Conservation (phyloP, 2,329 filamentous ascomycete genomes). For the Colletotrichum tropicale region DNA sequence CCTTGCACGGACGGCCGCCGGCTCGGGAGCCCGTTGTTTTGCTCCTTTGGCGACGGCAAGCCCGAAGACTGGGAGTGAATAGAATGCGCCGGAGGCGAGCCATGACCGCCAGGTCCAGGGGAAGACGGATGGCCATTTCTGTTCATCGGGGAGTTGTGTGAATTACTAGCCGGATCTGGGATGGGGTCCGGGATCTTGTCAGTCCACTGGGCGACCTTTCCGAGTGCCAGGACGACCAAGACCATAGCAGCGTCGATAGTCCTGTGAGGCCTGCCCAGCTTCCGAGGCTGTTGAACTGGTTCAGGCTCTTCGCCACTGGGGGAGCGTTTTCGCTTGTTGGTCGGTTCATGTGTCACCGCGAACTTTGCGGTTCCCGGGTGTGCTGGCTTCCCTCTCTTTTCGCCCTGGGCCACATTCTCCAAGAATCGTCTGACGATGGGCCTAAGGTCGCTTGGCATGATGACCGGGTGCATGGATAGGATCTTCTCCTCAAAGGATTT, state of each 20-base stretch:
- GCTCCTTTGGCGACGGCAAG: constrained; percentile 57
- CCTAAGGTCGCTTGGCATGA: constrained; percentile 57
- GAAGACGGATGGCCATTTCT: constrained; percentile 58
- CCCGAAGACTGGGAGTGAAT: constrained; percentile 54
- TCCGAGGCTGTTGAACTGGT: constrained; percentile 23
- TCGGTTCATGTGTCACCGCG: constrained; percentile 6
- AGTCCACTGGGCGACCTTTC: constrained; percentile 74
- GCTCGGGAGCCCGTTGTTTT: constrained; percentile 45
- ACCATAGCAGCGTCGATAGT: constrained; percentile 83
- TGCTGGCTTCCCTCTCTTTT: constrained; percentile 10
- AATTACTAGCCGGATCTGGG: constrained; percentile 37
- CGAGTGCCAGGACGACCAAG: constrained; percentile 82
- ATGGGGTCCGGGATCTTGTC: constrained; percentile 59
- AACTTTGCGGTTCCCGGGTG: constrained; percentile 32
- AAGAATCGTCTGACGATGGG: constrained; percentile 59
- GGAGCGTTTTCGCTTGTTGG: constrained; percentile 61
- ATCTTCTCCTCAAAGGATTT: constrained; percentile 64
- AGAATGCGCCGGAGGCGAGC: constrained; percentile 53
- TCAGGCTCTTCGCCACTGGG: constrained; percentile 31
- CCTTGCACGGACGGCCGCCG: constrained; percentile 59
- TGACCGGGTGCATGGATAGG: constrained; percentile 69
- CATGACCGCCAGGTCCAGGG: constrained; percentile 45
- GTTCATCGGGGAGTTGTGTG: constrained; percentile 33
- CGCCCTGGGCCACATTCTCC: constrained; percentile 43
- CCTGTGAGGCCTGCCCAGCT: constrained; percentile 59